Base-by-base conservation (phyloP, 805 yeast species). In the Hanseniaspora lachancei region DNA sequence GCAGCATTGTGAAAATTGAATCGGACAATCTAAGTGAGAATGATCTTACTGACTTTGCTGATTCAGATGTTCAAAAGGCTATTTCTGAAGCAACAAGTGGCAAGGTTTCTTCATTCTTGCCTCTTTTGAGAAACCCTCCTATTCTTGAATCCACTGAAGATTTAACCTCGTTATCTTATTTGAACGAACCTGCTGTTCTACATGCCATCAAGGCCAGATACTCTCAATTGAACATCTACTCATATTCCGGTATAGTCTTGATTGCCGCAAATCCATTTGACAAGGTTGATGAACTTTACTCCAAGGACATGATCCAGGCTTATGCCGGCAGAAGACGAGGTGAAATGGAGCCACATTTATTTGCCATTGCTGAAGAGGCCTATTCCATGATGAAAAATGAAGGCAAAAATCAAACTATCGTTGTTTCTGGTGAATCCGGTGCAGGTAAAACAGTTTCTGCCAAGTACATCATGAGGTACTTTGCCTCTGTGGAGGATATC, bases 371-470 rank as follows among this genome's bases (percentile, higher is more conserved):
- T 29, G 97, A 89, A 70, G 97, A 93, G 64, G 97, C 97, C 6
- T 89, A 89, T 68, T 77, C 96, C 63, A 84, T 95, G 66, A 91
- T 91, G 98, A 84, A 86, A 64, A 77, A 82, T 49, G 95, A 88
- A 63, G 74, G 78, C 42, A 76, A 80, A 62, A 89, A 91, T 72
- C 98, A 91, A 72, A 91, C 98, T 1, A 89, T 91, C 60, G 96
- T 91, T 18, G 97, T 91, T 18, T 81, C 89, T 62, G 98, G 98
- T 71, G 98, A 91, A 71, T 86, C 96, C 7, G 98, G 98, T 70
- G 97, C 98, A 32, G 98, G 98, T 69, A 93, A 91, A 65, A 93
- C 97, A 5, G 97, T 91, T 43, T 82, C 93, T 60, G 98, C 98
- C 41, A 91, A 91, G 68, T 91, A 86, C 69, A 91, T 91, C 61